Conservation (phyloP, 2,329 filamentous ascomycete species). For the Clarireedia paspali region DNA sequence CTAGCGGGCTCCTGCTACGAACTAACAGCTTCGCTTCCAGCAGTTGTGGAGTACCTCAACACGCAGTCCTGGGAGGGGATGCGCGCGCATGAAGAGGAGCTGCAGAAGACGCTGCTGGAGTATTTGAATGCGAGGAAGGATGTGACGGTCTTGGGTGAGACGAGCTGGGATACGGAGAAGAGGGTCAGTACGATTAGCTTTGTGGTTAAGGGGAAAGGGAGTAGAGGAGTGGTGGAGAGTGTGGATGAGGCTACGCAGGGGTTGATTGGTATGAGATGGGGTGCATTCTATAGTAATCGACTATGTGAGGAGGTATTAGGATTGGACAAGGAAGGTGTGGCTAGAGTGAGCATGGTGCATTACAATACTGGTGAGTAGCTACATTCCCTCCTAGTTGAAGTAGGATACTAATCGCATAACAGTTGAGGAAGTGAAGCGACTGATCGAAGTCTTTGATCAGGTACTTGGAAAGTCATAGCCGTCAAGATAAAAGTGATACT, state of each 20-base stretch:
- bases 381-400: neutral
- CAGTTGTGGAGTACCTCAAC: constrained; percentile 54
- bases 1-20: constrained; percentile 67
- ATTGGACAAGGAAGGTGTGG: constrained; percentile 52
- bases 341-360: constrained; percentile 64
- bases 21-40: constrained; percentile 53
- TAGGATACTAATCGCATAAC: constrained; percentile 10
- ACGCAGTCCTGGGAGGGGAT: constrained; percentile 42
- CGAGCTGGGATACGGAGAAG: constrained; percentile 36
- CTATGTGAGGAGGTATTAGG: constrained; percentile 51
- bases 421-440: constrained; percentile 49
- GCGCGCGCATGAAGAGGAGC: constrained; percentile 48
- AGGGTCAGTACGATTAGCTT: constrained; percentile 64
- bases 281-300: constrained; percentile 61
- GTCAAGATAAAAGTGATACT: neutral
- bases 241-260: constrained; percentile 48
- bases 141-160: constrained; percentile 52
- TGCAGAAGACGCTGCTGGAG: constrained; percentile 51
- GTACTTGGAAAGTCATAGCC: constrained; percentile 11
- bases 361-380: constrained; percentile 57
- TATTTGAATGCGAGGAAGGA: constrained; percentile 48
- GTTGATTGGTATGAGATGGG: constrained; percentile 56
- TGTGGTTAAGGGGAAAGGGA: constrained; percentile 47
- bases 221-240: constrained; percentile 50
- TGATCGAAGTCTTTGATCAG: constrained; percentile 44